phyloP scores from a whole-genome alignment of 306 rosid species.

The Alnus glutinosa region DNA sequence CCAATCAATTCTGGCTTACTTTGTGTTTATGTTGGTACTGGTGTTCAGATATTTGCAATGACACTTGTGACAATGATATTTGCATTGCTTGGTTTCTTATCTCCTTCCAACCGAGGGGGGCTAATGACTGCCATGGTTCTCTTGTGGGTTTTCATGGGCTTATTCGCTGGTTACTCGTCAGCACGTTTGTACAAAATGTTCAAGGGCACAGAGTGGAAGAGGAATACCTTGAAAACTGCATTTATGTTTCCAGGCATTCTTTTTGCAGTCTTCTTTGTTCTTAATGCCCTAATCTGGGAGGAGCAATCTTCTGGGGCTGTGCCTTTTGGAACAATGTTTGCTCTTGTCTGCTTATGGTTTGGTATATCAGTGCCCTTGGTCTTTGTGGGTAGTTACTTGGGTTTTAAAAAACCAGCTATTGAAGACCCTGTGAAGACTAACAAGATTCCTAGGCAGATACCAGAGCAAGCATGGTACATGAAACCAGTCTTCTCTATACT shows the following conservation, averaged over 20 bases:
- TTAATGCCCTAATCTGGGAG: slow-evolving; percentile 95
- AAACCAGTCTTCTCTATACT: slow-evolving; percentile 89
- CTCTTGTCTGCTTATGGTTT: slow-evolving; percentile 92
- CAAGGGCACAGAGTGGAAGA: slow-evolving; percentile 98
- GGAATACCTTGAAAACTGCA: slow-evolving; percentile 93
- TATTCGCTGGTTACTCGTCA: slow-evolving; percentile 94
- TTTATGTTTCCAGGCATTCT: slow-evolving; percentile 98
- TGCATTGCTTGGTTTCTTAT: slow-evolving; percentile 94
- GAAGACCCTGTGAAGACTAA: slow-evolving; percentile 99
- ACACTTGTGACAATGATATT: slow-evolving; percentile 98
- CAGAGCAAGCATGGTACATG: slow-evolving; percentile 99
- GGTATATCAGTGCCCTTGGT: slow-evolving; percentile 98
- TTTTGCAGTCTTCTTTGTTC: slow-evolving; percentile 79
- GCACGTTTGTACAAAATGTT: slow-evolving; percentile 98
- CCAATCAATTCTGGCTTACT: slow-evolving; percentile 87
- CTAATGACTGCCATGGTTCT: slow-evolving; percentile 99
- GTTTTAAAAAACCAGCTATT: slow-evolving; percentile 86
- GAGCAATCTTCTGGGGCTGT: slow-evolving; percentile 98
- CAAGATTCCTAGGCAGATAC: slow-evolving; percentile 95
- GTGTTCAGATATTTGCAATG: slow-evolving; percentile 95
- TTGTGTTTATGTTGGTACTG: slow-evolving; percentile 97
- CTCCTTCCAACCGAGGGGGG: slow-evolving; percentile 99
- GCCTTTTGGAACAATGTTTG: slow-evolving; percentile 98
- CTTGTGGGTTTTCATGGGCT: slow-evolving; percentile 99
- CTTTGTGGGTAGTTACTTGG: slow-evolving; percentile 95